phyloP scores from a whole-genome alignment of 805 yeast genomes.

The Candida xyloterini region DNA sequence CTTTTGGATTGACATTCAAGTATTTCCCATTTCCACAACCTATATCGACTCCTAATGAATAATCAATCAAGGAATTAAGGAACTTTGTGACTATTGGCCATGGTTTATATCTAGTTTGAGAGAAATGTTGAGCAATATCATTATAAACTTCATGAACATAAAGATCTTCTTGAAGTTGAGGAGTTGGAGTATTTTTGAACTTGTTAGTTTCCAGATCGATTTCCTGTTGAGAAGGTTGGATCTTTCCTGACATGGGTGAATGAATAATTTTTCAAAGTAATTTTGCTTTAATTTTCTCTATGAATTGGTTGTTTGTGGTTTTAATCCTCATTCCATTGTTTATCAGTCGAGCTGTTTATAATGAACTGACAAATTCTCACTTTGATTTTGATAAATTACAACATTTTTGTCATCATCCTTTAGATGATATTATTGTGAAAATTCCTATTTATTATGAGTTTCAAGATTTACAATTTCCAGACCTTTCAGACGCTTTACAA shows the following conservation, averaged over 20 bases:
- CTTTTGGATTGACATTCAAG: slow-evolving; percentile 61
- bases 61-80: slow-evolving; percentile 44
- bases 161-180: slow-evolving; percentile 62
- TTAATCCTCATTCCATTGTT: neutral
- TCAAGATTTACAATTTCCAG: slow-evolving; percentile 59
- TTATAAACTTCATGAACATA: slow-evolving; percentile 92
- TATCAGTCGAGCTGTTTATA: neutral
- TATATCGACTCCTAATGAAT: slow-evolving; percentile 81
- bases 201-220: slow-evolving; percentile 27
- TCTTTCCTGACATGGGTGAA: slow-evolving; percentile 31
- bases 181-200: slow-evolving; percentile 35
- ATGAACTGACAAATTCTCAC: neutral
- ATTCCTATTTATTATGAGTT: slow-evolving; percentile 43
- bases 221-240: slow-evolving; percentile 31
- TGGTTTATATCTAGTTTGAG: slow-evolving; percentile 91
- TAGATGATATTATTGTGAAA: slow-evolving; percentile 40
- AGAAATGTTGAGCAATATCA: slow-evolving; percentile 88
- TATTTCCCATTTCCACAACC: slow-evolving; percentile 99
- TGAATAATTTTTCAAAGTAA: neutral
- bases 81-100: slow-evolving; percentile 93
- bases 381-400: slow-evolving; percentile 2
- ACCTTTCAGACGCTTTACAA: slow-evolving; percentile 55
- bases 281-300: neutral
- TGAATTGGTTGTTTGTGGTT: neutral
- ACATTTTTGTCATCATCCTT: slow-evolving; percentile 33